Evolutionary conservation across 1,284 basidiomycete species (phyloP), one percentile per base, ranked within the genome.

Genomic region (Acaromyces ingoldii): DNA sequence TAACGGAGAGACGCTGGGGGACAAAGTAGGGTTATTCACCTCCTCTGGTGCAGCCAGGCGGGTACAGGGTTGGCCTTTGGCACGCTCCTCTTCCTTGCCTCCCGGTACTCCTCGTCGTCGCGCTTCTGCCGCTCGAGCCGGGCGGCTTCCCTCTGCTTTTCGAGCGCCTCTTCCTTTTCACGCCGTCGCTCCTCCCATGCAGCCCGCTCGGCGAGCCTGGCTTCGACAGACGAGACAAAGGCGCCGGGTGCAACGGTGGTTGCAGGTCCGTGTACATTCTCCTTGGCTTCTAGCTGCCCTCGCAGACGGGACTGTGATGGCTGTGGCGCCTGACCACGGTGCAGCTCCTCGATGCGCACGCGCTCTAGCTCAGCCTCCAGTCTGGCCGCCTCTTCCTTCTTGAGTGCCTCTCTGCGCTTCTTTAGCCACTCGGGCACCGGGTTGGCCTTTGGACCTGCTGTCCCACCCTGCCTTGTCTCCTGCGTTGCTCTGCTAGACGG

Each of bases 381-480:
- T 5, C 41, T 11, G 13, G 21, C 48, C 30, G 38, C 37, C 21
- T 50, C 48, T 28, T n/a, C 24, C 36, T 9, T 44, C n/a, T 17
- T 24, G 6, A 50, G 36, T 38, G 36, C 39, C 19, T 25, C 19
- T 22, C 39, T 36, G n/a, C 48, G 6, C 21, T 34, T 24, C n/a
- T 13, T 25, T 36, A 50, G 17, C 48, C 48, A 50, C 4, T 21
- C 48, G 13, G 48, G 48, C n/a, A 50, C 38, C 21, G 48, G 48
- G 33, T 50, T 50, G 15, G 48, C 48, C 19, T 37, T 48, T 5
- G 21, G n/a, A 11, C 24, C 4, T 11, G 31, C 2, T 19, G 19
- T 37, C 5, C 22, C 4, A 15, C 22, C 25, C 4, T 9, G 30
- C 26, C n/a, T 25, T 9, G 3, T 5, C 21, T 38, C 25, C 21